phyloP scores from a whole-genome alignment of 2,329 filamentous ascomycete genomes.

The Pseudofabraea citricarpa region DNA sequence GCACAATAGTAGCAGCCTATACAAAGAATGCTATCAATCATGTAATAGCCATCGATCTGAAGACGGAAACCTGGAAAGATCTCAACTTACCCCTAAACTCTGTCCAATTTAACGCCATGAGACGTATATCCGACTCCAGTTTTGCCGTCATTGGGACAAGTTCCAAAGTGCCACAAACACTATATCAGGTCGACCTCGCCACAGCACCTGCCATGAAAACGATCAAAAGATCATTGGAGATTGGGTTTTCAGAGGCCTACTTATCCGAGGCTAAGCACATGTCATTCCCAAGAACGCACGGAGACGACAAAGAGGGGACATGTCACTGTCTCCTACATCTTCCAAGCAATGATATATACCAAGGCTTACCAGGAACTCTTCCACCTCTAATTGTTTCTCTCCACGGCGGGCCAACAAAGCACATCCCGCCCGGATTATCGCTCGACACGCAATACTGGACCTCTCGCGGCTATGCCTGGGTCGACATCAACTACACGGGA shows the following conservation, averaged over 20 bases:
- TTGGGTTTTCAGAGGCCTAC: constrained; percentile 22
- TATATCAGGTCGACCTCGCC: constrained; percentile 32
- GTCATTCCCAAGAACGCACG: constrained; percentile 25
- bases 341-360: constrained; percentile 41
- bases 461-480: constrained; percentile 46
- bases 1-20: constrained; percentile 13
- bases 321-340: constrained; percentile 38
- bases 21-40: constrained; percentile 25
- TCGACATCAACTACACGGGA: constrained; percentile 47
- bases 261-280: constrained; percentile 36
- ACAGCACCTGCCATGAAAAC: constrained; percentile 20
- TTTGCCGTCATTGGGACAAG: constrained; percentile 36
- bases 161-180: constrained; percentile 22
- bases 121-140: constrained; percentile 28
- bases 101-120: constrained; percentile 30
- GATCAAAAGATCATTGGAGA: constrained; percentile 31
- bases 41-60: constrained; percentile 35
- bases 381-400: constrained; percentile 45
- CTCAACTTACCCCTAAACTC: constrained; percentile 30
- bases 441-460: constrained; percentile 47
- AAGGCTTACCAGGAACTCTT: constrained; percentile 29
- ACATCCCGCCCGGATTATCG: constrained; percentile 37
- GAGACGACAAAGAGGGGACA: constrained; percentile 12
- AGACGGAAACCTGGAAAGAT: constrained; percentile 24
- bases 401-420: constrained; percentile 48